Conservation (phyloP, 805 yeast species). For the Ogataea angusta region DNA sequence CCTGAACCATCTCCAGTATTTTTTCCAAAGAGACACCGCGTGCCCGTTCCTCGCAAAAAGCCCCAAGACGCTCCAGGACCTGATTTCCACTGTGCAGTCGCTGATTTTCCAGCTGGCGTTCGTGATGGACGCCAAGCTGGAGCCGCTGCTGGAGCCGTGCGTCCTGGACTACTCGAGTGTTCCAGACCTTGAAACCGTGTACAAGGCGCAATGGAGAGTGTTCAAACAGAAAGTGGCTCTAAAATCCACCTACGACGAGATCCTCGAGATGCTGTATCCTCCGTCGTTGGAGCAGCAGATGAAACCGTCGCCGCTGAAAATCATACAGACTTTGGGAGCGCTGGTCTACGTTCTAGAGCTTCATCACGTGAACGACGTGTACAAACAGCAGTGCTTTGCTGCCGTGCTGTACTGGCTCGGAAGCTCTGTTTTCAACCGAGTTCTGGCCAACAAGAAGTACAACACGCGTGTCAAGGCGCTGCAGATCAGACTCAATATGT, state of each 20-base stretch:
- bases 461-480: conserved; percentile 81
- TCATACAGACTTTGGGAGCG: conserved; percentile 86
- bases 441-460: conserved; percentile 64
- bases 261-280: conserved; percentile 74
- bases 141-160: conserved; percentile 58
- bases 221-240: conserved; percentile 42
- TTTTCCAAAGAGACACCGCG: conserved; percentile 62
- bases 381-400: conserved; percentile 75
- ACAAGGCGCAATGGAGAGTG: conserved; percentile 64
- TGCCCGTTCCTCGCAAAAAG: conserved; percentile 46
- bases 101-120: conserved; percentile 63
- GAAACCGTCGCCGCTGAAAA: conserved; percentile 83
- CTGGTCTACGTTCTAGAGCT: conserved; percentile 78
- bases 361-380: conserved; percentile 73
- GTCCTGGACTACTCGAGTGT: conserved; percentile 74
- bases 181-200: conserved; percentile 75
- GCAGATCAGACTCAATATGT: conserved; percentile 82
- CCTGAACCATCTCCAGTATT: conserved; percentile 72
- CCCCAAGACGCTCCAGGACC: conserved; percentile 59
- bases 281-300: conserved; percentile 77
- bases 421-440: conserved; percentile 65
- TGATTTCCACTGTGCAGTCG: conserved; percentile 53
- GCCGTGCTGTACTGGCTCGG: conserved; percentile 79
- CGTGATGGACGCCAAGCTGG: conserved; percentile 60
- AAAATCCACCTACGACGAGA: conserved; percentile 63